Percentiles rank a stretch among this genome's conserved stretches.
Evolutionary conservation across 805 yeast species (phyloP).

Genomic region (Ogataea philodendri): DNA sequence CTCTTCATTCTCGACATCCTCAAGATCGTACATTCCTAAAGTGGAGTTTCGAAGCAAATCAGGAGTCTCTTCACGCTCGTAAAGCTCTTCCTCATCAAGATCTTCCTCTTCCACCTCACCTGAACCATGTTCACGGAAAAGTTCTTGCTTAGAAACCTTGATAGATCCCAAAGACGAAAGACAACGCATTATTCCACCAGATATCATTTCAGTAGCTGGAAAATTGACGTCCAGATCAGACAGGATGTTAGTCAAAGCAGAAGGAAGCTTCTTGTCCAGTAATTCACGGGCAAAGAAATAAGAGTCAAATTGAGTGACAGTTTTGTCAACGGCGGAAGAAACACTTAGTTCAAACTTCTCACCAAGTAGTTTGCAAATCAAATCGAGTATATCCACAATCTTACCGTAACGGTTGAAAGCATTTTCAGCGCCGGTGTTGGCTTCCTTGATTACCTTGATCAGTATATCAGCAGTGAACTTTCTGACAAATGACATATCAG

Average conservation of each 20-base stretch:
- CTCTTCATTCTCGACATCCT: conserved; percentile 48
- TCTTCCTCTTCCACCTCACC: conserved; percentile 53
- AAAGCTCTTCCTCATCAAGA: conserved; percentile 61
- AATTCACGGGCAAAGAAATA: conserved; percentile 63
- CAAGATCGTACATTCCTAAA: conserved; percentile 89
- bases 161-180: conserved; percentile 55
- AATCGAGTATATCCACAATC: conserved; percentile 50
- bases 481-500: conserved; percentile 70
- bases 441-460: conserved; percentile 58
- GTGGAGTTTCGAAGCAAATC: conserved; percentile 86
- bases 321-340: conserved; percentile 42
- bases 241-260: conserved; percentile 55
- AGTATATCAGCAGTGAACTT: conserved; percentile 70
- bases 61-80: conserved; percentile 67
- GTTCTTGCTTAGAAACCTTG: conserved; percentile 54
- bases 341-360: conserved; percentile 36
- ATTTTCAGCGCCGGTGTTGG: conserved; percentile 35
- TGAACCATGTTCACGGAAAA: conserved; percentile 44
- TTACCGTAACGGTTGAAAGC: conserved; percentile 52
- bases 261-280: conserved; percentile 63
- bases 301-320: conserved; percentile 55
- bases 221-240: conserved; percentile 71
- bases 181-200: conserved; percentile 59
- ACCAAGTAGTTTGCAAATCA: conserved; percentile 44
- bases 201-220: conserved; percentile 59